Evolutionary conservation across 192 early-diverging fungal genomes (phyloP), one percentile per base, ranked within the genome.

Genomic region (Dimargaris xerosporica): DNA sequence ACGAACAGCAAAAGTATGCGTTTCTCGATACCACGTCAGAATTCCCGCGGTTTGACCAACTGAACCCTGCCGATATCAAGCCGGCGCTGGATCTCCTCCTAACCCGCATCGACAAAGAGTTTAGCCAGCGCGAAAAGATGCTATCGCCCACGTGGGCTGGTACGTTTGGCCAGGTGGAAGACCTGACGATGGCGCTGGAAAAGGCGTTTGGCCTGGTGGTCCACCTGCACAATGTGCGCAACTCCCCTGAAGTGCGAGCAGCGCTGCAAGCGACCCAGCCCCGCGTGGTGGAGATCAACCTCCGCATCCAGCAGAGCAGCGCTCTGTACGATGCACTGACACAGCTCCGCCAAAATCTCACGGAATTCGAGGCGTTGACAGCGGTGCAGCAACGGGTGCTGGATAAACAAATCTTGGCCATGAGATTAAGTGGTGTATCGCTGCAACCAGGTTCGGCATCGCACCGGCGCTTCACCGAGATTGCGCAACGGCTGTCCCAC

Each of bases 131-230:
- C 16, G 78, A 77, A 47, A 61, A 64, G 25, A 48, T 62, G 12
- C 75, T 82, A 47, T 63, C 65, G 13, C 78, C 80, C 0, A 80
- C 73, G 0, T 82, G 77, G 73, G 76, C 74, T 39, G 76, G 78
- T 16, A 75, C 78, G 28, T 46, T 62, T 50, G 47, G 43, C 42
- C 26, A 61, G 75, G 74, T 75, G 45, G 69, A 75, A 45, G 71
- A 78, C 41, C 44, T 82, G 50, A 75, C 78, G 31, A 69, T 76
- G 19, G 71, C 73, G 12, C 51, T 80, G n/a, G 71, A 70, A 34
- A 66, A 74, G 6, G 74, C 77, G 0, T 71, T 64, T n/a, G 73
- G 75, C 21, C 70, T 80, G 47, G 56, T 80, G 12, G 65, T 68
- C 28, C 80, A 82, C 56, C 62, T 82, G 13, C 73, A 76, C 44